A percentile compares a stretch with the other conserved stretches of the same genome.
Conservation (phyloP, 2,329 filamentous ascomycete species). For the Sarocladiaceae sp. region DNA sequence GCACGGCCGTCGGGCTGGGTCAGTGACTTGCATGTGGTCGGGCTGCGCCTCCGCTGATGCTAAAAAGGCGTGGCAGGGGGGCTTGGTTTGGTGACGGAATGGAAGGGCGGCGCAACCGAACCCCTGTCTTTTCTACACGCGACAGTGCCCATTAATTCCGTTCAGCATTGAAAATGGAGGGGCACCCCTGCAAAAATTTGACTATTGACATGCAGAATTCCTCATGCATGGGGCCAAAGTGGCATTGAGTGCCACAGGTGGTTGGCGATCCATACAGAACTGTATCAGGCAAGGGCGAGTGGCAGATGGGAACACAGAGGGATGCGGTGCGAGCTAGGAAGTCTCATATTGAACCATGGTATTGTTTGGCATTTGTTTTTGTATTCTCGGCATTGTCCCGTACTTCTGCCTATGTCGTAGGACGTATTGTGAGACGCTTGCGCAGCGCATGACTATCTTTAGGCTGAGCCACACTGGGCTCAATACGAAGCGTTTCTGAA, state of each 20-base stretch:
- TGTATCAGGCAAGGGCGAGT: not conserved
- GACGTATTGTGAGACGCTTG: not conserved
- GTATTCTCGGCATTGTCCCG: not conserved
- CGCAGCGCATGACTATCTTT: not conserved
- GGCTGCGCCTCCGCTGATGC: not conserved
- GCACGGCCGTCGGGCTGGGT: not conserved
- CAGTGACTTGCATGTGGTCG: conserved; percentile 3
- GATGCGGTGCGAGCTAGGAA: not conserved
- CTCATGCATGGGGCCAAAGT: not conserved
- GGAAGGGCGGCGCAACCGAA: not conserved
- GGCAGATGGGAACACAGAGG: not conserved
- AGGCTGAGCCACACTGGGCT: conserved; percentile 11
- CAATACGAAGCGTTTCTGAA: conserved; percentile 2
- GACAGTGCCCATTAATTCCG: conserved; percentile 1
- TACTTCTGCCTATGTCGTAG: not conserved
- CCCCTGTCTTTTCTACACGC: not conserved
- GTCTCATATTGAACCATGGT: not conserved
- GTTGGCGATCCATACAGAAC: not conserved
- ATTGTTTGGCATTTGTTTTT: too few species aligned
- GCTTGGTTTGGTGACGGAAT: not conserved
- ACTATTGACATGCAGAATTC: conserved; percentile 5
- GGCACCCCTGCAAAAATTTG: conserved; percentile 2
- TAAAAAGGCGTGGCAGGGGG: conserved; percentile 7
- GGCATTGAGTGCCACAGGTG: not conserved
- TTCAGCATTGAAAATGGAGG: not conserved